Conservation (phyloP, 208 protist genomes). For the Leishmania braziliensis region DNA sequence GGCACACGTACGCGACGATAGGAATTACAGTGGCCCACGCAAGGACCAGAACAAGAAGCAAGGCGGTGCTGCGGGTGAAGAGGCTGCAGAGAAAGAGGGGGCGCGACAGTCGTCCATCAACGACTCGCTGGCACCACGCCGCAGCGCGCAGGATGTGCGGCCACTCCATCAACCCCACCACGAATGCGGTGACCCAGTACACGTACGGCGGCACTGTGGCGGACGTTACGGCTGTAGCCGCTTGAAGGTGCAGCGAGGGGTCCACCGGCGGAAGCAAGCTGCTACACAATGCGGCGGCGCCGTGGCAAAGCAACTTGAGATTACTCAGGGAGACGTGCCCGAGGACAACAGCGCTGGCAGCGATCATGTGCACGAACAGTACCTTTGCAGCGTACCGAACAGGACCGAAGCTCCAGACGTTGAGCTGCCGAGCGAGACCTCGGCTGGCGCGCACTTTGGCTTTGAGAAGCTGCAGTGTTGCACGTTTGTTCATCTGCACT, state of each 20-base stretch:
- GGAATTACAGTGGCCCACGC: conserved; percentile 18
- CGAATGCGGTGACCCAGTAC: neutral
- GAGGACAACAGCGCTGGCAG: conserved; percentile 6
- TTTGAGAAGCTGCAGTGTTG: conserved; percentile 17
- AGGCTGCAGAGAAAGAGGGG: conserved; percentile 13
- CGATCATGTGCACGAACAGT: conserved; percentile 11
- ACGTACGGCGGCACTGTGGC: conserved; percentile 1
- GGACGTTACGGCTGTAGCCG: neutral
- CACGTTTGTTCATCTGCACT: neutral
- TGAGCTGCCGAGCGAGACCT: neutral
- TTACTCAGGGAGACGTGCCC: conserved; percentile 14
- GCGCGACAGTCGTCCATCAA: neutral
- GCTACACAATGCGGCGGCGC: neutral
- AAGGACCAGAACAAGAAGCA: conserved; percentile 8
- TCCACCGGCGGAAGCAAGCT: neutral
- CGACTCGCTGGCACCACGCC: neutral
- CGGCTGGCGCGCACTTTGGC: conserved; percentile 11
- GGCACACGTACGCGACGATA: conserved; percentile 18
- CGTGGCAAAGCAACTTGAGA: neutral
- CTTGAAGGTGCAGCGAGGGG: neutral
- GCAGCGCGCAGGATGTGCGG: neutral
- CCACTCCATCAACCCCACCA: conserved; percentile 10
- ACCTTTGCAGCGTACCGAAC: conserved; percentile 1
- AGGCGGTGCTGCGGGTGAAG: conserved; percentile 17
- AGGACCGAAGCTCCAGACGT: conserved; percentile 4